Conservation (phyloP, 2,329 filamentous ascomycete genomes). For the Cytospora paraplurivora region DNA sequence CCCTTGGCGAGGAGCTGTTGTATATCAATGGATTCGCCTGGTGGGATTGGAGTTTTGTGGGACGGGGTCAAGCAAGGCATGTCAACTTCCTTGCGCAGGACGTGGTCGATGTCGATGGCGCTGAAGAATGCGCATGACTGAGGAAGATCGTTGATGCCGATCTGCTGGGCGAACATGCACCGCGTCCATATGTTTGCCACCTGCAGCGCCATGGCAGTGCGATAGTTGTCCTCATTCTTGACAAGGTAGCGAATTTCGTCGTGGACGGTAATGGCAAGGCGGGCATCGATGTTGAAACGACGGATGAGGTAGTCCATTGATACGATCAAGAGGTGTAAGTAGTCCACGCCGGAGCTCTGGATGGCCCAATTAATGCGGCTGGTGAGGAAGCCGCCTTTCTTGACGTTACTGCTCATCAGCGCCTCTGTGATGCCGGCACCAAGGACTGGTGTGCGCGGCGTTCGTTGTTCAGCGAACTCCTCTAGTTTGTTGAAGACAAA, state of each 20-base stretch:
- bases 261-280: slow-evolving; percentile 90
- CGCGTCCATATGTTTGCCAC: slow-evolving; percentile 95
- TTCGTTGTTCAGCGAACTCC: slow-evolving; percentile 94
- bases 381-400: slow-evolving; percentile 89
- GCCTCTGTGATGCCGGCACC: slow-evolving; percentile 96
- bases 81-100: slow-evolving; percentile 96
- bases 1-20: slow-evolving; percentile 74
- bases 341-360: slow-evolving; percentile 95
- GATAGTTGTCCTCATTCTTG: slow-evolving; percentile 81
- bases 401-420: slow-evolving; percentile 83
- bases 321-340: slow-evolving; percentile 90
- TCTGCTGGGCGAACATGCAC: slow-evolving; percentile 95
- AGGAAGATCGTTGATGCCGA: slow-evolving; percentile 92
- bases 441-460: slow-evolving; percentile 85
- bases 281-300: slow-evolving; percentile 81
- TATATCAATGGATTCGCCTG: slow-evolving; percentile 88
- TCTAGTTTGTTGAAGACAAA: slow-evolving; percentile 99
- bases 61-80: slow-evolving; percentile 96
- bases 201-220: slow-evolving; percentile 88
- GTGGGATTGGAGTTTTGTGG: slow-evolving; percentile 74
- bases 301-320: slow-evolving; percentile 91
- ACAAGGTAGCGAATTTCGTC: slow-evolving; percentile 97
- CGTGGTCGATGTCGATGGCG: slow-evolving; percentile 90
- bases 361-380: slow-evolving; percentile 99
- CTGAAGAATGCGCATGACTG: slow-evolving; percentile 96